Conservation (phyloP, 129 eudicot genomes). For the sunflower (Helianthus annuus) region HanXRQr2.0-SUNRISE NC_035447.2:5058433-5058932, state of each 20-base stretch:
- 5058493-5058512: slow-evolving; percentile 88
- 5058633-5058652: slow-evolving; percentile 46
- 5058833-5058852: background rate
- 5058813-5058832: background rate
- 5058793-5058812: background rate
- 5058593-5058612: slow-evolving; percentile 72
- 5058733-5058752: background rate
- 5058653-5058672: background rate
- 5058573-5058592: slow-evolving; percentile 93
- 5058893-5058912: background rate
- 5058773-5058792: background rate
- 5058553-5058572: slow-evolving; percentile 92
- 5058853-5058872: background rate
- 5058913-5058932: background rate
- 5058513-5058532: slow-evolving; percentile 85
- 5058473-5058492: slow-evolving; percentile 99
- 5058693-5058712: background rate
- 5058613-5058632: slow-evolving; percentile 73
- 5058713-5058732: slow-evolving; percentile 9
- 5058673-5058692: slow-evolving; percentile 4
- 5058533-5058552: slow-evolving; percentile 99
- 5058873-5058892: background rate
- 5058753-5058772: background rate
- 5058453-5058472: slow-evolving; percentile 93
- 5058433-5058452: slow-evolving; percentile 81